Conservation (phyloP, 1,284 basidiomycete species). For the Neonothopanus nambi region DNA sequence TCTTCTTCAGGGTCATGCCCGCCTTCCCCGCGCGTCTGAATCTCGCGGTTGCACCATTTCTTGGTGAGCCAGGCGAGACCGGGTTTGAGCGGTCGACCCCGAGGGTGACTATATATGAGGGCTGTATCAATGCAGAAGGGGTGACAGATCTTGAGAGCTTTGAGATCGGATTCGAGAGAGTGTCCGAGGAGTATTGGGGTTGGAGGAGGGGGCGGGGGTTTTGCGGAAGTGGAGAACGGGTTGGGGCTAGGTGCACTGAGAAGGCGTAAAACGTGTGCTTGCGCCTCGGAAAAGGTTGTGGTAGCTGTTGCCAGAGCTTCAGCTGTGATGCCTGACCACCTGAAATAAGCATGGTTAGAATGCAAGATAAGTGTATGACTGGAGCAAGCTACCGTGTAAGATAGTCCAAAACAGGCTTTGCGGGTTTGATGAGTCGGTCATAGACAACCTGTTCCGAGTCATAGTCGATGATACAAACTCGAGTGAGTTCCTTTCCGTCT, state of each 20-base stretch:
- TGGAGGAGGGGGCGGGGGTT: conserved; percentile 43
- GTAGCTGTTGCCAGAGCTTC: conserved; percentile 67
- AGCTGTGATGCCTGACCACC: conserved; percentile 90
- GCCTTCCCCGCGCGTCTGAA: conserved; percentile 74
- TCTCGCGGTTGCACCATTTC: conserved; percentile 86
- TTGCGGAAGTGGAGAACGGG: conserved; percentile 35
- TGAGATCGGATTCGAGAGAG: conserved; percentile 89
- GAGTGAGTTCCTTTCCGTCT: conserved; percentile 84
- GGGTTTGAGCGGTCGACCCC: conserved; percentile 87
- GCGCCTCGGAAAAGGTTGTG: conserved; percentile 77
- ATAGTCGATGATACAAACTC: conserved; percentile 83
- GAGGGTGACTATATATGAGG: conserved; percentile 84
- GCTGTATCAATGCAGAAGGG: conserved; percentile 89
- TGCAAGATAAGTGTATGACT: not conserved
- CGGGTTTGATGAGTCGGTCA: conserved; percentile 85
- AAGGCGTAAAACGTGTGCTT: conserved; percentile 61
- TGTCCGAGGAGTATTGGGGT: conserved; percentile 91
- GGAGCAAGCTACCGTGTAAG: conserved; percentile 67
- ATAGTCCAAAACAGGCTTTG: conserved; percentile 82
- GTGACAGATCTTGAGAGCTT: conserved; percentile 81
- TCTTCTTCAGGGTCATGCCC: conserved; percentile 95
- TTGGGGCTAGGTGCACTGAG: conserved; percentile 51
- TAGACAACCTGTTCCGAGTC: conserved; percentile 71
- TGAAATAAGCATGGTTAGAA: conserved; percentile 27
- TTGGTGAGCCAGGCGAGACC: conserved; percentile 90